phyloP scores from a whole-genome alignment of 2,329 filamentous ascomycete genomes.

The Aureobasidium sp. region DNA sequence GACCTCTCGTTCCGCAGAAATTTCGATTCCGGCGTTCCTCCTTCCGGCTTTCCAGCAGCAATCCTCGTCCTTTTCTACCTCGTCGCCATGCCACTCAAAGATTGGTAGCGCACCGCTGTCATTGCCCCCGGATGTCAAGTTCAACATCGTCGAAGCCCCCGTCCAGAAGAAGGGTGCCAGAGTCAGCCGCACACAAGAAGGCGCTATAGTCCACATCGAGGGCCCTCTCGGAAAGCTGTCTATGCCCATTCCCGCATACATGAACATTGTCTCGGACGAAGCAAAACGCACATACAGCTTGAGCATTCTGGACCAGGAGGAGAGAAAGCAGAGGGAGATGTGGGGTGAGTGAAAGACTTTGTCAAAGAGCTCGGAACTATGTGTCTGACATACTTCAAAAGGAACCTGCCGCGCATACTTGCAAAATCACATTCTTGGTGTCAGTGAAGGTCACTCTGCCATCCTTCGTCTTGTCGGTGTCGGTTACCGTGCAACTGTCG shows the following conservation, averaged over 20 bases:
- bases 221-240: constrained; percentile 76
- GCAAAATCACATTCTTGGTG: constrained; percentile 82
- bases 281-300: constrained; percentile 57
- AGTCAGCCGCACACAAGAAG: constrained; percentile 53
- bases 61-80: constrained; percentile 60
- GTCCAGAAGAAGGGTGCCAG: constrained; percentile 48
- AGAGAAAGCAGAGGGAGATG: constrained; percentile 80
- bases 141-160: constrained; percentile 56
- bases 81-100: constrained; percentile 62
- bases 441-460: constrained; percentile 92
- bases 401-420: constrained; percentile 86
- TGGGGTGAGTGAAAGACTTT: constrained; percentile 60
- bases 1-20: constrained; percentile 3
- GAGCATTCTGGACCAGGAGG: constrained; percentile 57
- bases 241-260: constrained; percentile 69
- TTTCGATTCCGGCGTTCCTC: constrained; percentile 61
- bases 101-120: constrained; percentile 75
- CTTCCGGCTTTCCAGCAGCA: constrained; percentile 57
- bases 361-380: background rate
- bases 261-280: constrained; percentile 61
- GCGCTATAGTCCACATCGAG: constrained; percentile 63
- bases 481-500: constrained; percentile 84
- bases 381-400: constrained; percentile 32
- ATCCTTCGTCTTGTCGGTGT: constrained; percentile 91
- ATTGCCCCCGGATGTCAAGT: constrained; percentile 73